phyloP scores from a whole-genome alignment of 768 basidiomycete genomes.

The Panellus pusillus region DNA sequence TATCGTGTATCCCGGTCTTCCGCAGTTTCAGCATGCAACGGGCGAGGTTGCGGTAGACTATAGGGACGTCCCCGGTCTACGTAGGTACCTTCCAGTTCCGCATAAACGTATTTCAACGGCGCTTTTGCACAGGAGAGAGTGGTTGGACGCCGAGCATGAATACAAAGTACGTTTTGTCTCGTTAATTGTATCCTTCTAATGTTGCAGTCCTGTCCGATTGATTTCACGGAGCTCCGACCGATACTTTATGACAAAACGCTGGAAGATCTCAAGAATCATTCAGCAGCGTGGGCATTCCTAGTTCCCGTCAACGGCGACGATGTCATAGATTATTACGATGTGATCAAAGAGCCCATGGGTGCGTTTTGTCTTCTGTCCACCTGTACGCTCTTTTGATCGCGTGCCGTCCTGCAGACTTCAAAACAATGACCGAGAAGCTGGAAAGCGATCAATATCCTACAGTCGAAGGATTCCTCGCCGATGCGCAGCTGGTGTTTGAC shows the following conservation, averaged over 20 bases:
- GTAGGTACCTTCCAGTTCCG: slow-evolving; percentile 43
- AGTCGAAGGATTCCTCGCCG: slow-evolving; percentile 73
- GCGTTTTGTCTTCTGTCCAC: slow-evolving; percentile 26
- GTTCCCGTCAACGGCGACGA: slow-evolving; percentile 77
- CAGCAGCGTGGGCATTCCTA: slow-evolving; percentile 85
- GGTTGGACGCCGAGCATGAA: slow-evolving; percentile 90
- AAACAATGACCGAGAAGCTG: slow-evolving; percentile 88
- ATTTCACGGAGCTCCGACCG: slow-evolving; percentile 53
- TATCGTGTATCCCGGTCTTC: slow-evolving; percentile 77
- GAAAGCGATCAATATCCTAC: slow-evolving; percentile 79
- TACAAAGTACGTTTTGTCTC: slow-evolving; percentile 52
- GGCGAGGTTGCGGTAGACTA: slow-evolving; percentile 61
- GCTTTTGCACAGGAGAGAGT: slow-evolving; percentile 62
- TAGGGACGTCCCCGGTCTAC: slow-evolving; percentile 83
- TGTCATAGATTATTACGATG: slow-evolving; percentile 87
- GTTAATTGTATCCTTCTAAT: background rate
- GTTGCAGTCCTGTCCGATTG: slow-evolving; percentile 34
- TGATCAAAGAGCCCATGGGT: slow-evolving; percentile 94
- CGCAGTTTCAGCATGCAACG: slow-evolving; percentile 63
- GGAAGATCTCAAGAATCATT: slow-evolving; percentile 73
- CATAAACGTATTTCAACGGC: slow-evolving; percentile 2
- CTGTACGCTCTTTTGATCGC: background rate
- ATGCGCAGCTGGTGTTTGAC: slow-evolving; percentile 82
- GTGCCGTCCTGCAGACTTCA: slow-evolving; percentile 57
- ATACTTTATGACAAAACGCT: slow-evolving; percentile 72